These are phyloP conservation scores for Vanilla planifolia DNA, from an alignment of 106 monocot species.

Conservation along the genomic window DNA sequence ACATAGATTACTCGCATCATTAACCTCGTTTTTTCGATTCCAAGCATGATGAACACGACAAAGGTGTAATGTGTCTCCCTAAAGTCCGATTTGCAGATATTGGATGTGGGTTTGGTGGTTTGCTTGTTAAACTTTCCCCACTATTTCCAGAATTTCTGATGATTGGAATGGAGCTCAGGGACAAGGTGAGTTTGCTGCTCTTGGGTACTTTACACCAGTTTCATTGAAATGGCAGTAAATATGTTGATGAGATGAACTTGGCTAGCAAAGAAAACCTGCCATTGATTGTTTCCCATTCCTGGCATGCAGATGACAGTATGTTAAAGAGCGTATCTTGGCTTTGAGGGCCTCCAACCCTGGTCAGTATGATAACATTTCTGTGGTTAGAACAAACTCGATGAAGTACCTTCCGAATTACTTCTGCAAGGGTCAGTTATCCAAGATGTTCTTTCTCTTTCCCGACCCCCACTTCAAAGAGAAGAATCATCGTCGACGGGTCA, in stretches of 20 bases:
- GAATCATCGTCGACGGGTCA: conserved; percentile 83
- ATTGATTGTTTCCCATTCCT: not conserved
- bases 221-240: not conserved
- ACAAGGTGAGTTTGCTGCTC: conserved; percentile 46
- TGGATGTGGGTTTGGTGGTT: conserved; percentile 92
- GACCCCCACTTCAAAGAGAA: conserved; percentile 99
- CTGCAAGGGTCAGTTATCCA: conserved; percentile 70
- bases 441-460: conserved; percentile 97
- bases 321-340: conserved; percentile 86
- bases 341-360: conserved; percentile 71
- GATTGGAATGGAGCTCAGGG: conserved; percentile 97
- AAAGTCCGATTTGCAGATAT: conserved; percentile 83
- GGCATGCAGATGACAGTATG: conserved; percentile 79
- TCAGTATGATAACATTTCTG: conserved; percentile 72
- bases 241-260: not conserved
- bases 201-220: not conserved
- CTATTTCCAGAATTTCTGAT: conserved; percentile 86
- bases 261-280: not conserved
- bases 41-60: conserved; percentile 2
- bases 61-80: conserved; percentile 2
- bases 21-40: conserved; percentile 53
- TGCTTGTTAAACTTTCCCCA: conserved; percentile 74
- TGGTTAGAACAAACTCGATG: conserved; percentile 95
- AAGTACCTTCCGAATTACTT: conserved; percentile 97
- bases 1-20: conserved; percentile 63